Base-by-base conservation (phyloP, 1,284 basidiomycete species). In the Fomitopsis betulina region DNA sequence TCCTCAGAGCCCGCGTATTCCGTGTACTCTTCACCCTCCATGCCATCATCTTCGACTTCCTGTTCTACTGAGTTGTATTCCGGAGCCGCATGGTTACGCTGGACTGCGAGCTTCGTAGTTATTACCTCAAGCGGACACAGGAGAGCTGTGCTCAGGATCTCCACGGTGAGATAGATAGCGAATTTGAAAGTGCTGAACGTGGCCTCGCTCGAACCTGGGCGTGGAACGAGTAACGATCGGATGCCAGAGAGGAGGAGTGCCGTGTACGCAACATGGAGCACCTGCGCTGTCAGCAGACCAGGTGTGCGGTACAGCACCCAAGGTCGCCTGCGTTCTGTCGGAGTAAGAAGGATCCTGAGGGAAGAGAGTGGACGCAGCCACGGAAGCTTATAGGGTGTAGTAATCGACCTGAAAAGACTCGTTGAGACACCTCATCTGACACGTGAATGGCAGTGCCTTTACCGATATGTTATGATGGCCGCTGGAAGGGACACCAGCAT, bases 121-220 rank as follows among this genome's bases (percentile, higher is more conserved):
- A 95, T 86, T 43, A 96, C 92, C 71, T 96, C 93, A 38, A 96
- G 76, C 1, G 93, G 93, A 39, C 89, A 83, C 33, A 95, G 80
- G 62, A 92, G 72, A 15, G 71, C 68, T 0, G 89, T 86, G 68
- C 85, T 85, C 53, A 86, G 60, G 45, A 83, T 70, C n/a, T 84
- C 78, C 53, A 89, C 75, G 50, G 81, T 61, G 33, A 91, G 67
- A 69, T 90, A 94, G 35, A 91, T 72, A 54, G 72, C 72, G 39
- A 91, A 63, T 58, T 79, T 83, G 62, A 79, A 61, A 9, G 72
- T 54, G 4, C 82, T 69, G 51, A 79, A 56, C 61, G 23, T 53
- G 33, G 67, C 57, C 5, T 71, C 60, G 12, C 72, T 63, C 2
- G 70, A 61, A 12, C 68, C 62, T 19, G 72, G 66, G 23, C 75